These are phyloP conservation scores for Crepidotus variabilis DNA, from an alignment of 768 basidiomycete species.

Conservation along the genomic window DNA sequence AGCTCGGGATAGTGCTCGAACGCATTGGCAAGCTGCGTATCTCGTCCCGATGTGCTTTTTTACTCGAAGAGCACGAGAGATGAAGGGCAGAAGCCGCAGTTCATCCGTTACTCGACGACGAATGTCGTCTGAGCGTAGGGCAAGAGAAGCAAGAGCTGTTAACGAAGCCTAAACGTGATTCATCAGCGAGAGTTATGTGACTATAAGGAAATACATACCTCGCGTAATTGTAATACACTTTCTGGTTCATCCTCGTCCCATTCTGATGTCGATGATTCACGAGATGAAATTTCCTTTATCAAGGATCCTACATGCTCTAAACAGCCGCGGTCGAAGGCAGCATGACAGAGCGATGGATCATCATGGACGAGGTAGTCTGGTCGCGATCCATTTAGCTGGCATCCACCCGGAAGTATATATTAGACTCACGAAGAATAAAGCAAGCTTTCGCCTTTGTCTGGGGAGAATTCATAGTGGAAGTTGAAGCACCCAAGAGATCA, in stretches of 20 bases:
- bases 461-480: constrained; percentile 26
- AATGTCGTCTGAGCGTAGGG: constrained; percentile 70
- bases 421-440: constrained; percentile 64
- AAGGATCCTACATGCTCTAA: constrained; percentile 51
- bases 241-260: constrained; percentile 75
- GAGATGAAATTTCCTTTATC: constrained; percentile 51
- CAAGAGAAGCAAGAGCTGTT: constrained; percentile 68
- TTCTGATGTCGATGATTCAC: constrained; percentile 31
- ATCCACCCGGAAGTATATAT: not conserved
- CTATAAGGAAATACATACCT: constrained; percentile 36
- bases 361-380: constrained; percentile 69
- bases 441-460: constrained; percentile 62
- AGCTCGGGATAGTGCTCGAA: constrained; percentile 75
- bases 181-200: not conserved
- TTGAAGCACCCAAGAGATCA: not conserved
- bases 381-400: not conserved
- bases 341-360: constrained; percentile 59
- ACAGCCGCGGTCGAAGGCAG: constrained; percentile 68
- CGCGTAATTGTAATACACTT: constrained; percentile 52
- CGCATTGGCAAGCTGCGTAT: constrained; percentile 83
- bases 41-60: constrained; percentile 73
- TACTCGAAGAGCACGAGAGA: constrained; percentile 19
- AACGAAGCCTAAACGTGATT: constrained; percentile 53
- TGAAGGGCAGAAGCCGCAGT: constrained; percentile 38
- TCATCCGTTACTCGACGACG: constrained; percentile 65